phyloP scores from a whole-genome alignment of 192 early-diverging fungal species.

The Backusella liffmaniae region DNA sequence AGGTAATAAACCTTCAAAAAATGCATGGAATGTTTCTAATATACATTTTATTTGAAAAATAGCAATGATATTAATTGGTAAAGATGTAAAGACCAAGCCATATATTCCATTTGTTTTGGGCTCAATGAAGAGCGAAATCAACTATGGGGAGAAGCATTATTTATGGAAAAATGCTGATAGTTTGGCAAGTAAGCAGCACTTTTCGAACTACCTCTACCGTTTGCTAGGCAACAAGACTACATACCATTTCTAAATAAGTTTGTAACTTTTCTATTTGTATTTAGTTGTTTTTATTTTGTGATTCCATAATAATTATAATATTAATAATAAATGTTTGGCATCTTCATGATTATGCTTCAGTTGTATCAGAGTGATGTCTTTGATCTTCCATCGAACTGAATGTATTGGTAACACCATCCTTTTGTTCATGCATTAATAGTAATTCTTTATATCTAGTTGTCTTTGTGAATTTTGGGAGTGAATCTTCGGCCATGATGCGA shows the following conservation, averaged over 20 bases:
- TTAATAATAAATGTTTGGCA: conserved; percentile 44
- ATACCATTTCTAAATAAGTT: conserved; percentile 60
- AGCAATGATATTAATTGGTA: background rate
- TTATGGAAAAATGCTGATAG: conserved; percentile 10
- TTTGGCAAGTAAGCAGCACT: conserved; percentile 1
- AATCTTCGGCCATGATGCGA: conserved; percentile 39
- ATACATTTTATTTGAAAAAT: background rate
- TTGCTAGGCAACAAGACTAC: background rate
- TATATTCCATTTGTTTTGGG: conserved; percentile 13
- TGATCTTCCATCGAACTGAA: background rate
- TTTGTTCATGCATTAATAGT: background rate
- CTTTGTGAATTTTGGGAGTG: conserved; percentile 28
- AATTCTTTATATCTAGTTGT: conserved; percentile 24
- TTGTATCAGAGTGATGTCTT: background rate
- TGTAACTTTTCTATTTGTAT: conserved; percentile 27
- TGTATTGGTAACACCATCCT: background rate
- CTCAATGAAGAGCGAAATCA: background rate
- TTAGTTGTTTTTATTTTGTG: conserved; percentile 51
- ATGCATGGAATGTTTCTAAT: background rate
- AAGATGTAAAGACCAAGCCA: conserved; percentile 6
- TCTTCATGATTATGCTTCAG: background rate
- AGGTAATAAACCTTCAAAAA: background rate
- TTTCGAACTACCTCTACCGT: conserved; percentile 6
- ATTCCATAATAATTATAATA: conserved; percentile 67
- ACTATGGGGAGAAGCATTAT: conserved; percentile 13